phyloP scores from a whole-genome alignment of 2,329 filamentous ascomycete species.

The Diaporthe capsici region DNA sequence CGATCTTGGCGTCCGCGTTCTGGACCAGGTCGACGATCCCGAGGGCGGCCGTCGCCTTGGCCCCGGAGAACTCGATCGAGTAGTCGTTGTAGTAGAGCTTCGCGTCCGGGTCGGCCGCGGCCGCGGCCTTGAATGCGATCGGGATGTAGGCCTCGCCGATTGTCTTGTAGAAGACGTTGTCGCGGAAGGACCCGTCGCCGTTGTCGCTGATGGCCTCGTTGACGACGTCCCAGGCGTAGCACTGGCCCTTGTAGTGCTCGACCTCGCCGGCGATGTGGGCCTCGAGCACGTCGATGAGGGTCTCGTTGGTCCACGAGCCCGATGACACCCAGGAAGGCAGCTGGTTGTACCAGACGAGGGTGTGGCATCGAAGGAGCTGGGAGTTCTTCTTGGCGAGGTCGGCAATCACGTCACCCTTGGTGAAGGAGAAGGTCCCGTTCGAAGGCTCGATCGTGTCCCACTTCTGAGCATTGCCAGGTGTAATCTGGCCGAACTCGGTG shows the following conservation, averaged over 20 bases:
- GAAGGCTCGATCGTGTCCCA: constrained; percentile 74
- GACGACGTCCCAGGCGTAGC: constrained; percentile 76
- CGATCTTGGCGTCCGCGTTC: constrained; percentile 67
- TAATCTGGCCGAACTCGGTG: constrained; percentile 75
- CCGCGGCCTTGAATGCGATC: constrained; percentile 69
- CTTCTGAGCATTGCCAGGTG: constrained; percentile 74
- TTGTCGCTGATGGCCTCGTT: constrained; percentile 73
- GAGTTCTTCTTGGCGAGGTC: constrained; percentile 62
- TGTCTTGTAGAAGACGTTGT: constrained; percentile 66
- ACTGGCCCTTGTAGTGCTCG: constrained; percentile 70
- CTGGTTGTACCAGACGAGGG: constrained; percentile 66
- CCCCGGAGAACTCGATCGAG: constrained; percentile 68
- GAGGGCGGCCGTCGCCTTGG: constrained; percentile 61
- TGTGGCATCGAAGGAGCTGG: constrained; percentile 74
- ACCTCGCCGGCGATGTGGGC: constrained; percentile 73
- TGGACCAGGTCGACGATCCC: constrained; percentile 62
- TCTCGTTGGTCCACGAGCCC: constrained; percentile 69
- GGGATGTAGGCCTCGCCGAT: constrained; percentile 71
- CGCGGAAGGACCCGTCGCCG: constrained; percentile 64
- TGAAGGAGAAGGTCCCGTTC: constrained; percentile 70
- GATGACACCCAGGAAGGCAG: constrained; percentile 62
- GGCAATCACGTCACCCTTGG: constrained; percentile 67
- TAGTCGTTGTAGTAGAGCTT: constrained; percentile 67
- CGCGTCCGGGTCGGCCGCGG: constrained; percentile 65
- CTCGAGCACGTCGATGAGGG: constrained; percentile 67